Conservation (phyloP, 306 rosid genomes). For the Glycine soja region DNA sequence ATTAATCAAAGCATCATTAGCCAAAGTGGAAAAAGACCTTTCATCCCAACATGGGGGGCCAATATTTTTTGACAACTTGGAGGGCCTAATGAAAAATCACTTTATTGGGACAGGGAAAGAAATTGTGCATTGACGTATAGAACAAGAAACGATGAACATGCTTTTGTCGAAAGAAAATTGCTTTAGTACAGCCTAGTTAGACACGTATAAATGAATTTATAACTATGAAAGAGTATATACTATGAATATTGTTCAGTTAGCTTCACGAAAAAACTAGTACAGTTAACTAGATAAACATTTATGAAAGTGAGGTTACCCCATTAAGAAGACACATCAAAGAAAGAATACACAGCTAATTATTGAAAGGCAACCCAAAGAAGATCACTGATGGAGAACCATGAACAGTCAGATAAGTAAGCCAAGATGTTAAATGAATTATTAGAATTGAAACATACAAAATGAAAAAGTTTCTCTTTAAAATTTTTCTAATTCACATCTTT, state of each 20-base stretch:
- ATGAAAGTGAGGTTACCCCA: slow-evolving; percentile 28
- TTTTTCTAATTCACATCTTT: background rate
- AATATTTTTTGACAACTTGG: slow-evolving; percentile 22
- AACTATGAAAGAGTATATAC: background rate
- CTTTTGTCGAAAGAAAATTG: slow-evolving; percentile 11
- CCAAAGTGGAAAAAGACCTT: slow-evolving; percentile 34
- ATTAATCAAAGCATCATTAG: slow-evolving; percentile 46
- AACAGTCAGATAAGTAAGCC: background rate
- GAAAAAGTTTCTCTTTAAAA: background rate
- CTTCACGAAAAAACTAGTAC: background rate
- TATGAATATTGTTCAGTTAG: background rate
- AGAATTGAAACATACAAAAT: slow-evolving; percentile 9
- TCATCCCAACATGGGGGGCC: slow-evolving; percentile 29
- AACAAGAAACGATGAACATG: slow-evolving; percentile 34
- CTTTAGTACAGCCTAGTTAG: background rate
- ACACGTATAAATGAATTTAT: background rate
- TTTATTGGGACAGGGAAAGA: slow-evolving; percentile 32
- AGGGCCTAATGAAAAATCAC: slow-evolving; percentile 23
- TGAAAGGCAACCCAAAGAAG: slow-evolving; percentile 6
- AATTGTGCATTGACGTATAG: slow-evolving; percentile 13
- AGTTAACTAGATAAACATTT: slow-evolving; percentile 29
- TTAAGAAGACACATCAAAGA: slow-evolving; percentile 29
- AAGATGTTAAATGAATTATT: no score
- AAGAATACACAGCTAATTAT: slow-evolving; percentile 35
- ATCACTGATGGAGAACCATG: background rate